Conservation (phyloP, 257 asterid species). For the Fraxinus pennsylvanica region DNA sequence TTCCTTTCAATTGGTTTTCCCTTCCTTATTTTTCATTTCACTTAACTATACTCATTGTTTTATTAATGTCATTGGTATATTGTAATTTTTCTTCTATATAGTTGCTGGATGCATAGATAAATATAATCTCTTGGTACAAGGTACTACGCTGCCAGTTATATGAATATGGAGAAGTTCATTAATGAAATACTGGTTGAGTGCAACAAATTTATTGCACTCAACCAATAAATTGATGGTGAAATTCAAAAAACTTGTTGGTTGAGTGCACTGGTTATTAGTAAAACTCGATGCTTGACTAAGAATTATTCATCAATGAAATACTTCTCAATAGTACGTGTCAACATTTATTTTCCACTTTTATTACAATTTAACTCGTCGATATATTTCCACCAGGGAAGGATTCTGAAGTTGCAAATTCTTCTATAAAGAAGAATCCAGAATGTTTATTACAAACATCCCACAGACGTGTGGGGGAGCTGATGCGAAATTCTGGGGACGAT, state of each 20-base stretch:
- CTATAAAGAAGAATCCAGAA: conserved; percentile 19
- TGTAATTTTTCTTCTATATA: neutral
- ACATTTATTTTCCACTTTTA: conserved; percentile 1
- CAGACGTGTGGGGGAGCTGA: conserved; percentile 21
- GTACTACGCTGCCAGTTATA: neutral
- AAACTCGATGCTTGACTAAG: conserved; percentile 13
- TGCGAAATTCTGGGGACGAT: conserved; percentile 18
- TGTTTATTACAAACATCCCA: conserved; percentile 26
- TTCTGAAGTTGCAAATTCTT: conserved; percentile 30
- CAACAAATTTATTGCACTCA: no score
- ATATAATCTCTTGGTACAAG: neutral
- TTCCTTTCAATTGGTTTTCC: neutral
- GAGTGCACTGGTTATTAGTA: conserved; percentile 9
- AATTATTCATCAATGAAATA: neutral
- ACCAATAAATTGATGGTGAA: neutral
- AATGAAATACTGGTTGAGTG: neutral
- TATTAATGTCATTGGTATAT: neutral
- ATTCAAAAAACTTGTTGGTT: conserved; percentile 4
- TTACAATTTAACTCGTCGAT: neutral
- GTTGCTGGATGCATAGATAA: neutral
- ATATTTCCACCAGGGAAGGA: conserved; percentile 33
- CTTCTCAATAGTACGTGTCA: conserved; percentile 2
- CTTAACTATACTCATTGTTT: neutral
- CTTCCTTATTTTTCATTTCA: neutral
- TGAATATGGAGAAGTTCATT: neutral